Percentiles rank a stretch among this genome's conserved stretches.
Conservation (phyloP, 306 rosid genomes). For the Vicia faba region DNA sequence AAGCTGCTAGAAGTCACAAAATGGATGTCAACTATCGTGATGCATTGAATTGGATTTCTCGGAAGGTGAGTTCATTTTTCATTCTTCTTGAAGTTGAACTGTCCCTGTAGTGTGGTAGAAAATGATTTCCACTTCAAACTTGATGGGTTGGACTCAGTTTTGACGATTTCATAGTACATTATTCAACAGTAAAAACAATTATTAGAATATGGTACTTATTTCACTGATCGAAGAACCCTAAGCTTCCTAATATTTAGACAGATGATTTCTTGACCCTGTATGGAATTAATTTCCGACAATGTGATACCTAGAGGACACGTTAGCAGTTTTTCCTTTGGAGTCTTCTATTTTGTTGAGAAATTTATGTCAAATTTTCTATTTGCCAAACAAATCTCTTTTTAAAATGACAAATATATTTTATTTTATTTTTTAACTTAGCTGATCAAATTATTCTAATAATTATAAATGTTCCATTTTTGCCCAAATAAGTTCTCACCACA, state of each 20-base stretch:
- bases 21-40: slow-evolving; percentile 88
- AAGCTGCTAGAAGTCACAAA: slow-evolving; percentile 71
- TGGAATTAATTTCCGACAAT: not conserved
- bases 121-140: not conserved
- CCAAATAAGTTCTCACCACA: slow-evolving; percentile 28
- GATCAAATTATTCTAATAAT: not conserved
- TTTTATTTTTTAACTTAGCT: not conserved
- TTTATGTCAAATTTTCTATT: not conserved
- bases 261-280: not conserved
- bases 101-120: not conserved
- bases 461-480: not conserved
- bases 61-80: slow-evolving; percentile 65
- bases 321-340: not conserved
- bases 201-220: not conserved
- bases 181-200: slow-evolving; percentile 10
- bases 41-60: slow-evolving; percentile 94
- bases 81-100: slow-evolving; percentile 1
- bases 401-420: not conserved
- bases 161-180: not conserved
- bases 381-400: not conserved
- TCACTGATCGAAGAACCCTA: not conserved
- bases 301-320: not conserved
- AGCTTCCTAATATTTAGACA: not conserved
- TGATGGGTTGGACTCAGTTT: slow-evolving; percentile 10
- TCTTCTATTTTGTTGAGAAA: not conserved